Evolutionary conservation across 169 alveolate species (phyloP).

Genomic region (Cystoisospora suis): DNA sequence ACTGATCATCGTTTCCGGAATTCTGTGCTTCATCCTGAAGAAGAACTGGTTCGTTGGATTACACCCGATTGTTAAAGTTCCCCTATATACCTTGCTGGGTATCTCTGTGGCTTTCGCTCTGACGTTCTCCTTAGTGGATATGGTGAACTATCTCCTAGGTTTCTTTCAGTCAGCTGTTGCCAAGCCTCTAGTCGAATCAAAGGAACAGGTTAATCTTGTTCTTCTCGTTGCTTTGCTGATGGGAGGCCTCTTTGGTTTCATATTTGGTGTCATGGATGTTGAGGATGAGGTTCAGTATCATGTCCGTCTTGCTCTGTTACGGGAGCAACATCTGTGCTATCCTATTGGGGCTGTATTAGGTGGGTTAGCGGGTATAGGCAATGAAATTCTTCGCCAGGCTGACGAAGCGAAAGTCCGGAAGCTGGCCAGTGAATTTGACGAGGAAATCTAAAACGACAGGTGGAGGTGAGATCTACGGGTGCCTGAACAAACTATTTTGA

Average conservation of each 20-base stretch:
- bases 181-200: constrained; percentile 89
- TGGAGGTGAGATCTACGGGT: too few species aligned
- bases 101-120: constrained; percentile 93
- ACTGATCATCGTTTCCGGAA: constrained; percentile 86
- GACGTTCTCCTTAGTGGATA: constrained; percentile 91
- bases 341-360: constrained; percentile 93
- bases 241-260: constrained; percentile 94
- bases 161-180: constrained; percentile 82
- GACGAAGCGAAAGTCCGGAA: constrained; percentile 75
- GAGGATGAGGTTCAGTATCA: constrained; percentile 87
- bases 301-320: constrained; percentile 87
- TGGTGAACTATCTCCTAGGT: constrained; percentile 87
- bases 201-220: constrained; percentile 87
- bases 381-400: constrained; percentile 80
- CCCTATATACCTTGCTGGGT: constrained; percentile 93
- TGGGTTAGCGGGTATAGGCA: constrained; percentile 77
- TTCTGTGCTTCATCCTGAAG: constrained; percentile 89
- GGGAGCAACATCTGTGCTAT: constrained; percentile 91
- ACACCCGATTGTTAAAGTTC: constrained; percentile 83
- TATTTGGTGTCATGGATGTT: constrained; percentile 93
- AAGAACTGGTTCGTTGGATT: constrained; percentile 89
- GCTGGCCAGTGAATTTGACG: constrained; percentile 82
- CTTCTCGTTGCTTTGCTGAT: constrained; percentile 86
- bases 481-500: too few species aligned
- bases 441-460: constrained; percentile 72